Evolutionary conservation across 2,329 filamentous ascomycete species (phyloP).

Genomic region (Colletotrichum sp.): DNA sequence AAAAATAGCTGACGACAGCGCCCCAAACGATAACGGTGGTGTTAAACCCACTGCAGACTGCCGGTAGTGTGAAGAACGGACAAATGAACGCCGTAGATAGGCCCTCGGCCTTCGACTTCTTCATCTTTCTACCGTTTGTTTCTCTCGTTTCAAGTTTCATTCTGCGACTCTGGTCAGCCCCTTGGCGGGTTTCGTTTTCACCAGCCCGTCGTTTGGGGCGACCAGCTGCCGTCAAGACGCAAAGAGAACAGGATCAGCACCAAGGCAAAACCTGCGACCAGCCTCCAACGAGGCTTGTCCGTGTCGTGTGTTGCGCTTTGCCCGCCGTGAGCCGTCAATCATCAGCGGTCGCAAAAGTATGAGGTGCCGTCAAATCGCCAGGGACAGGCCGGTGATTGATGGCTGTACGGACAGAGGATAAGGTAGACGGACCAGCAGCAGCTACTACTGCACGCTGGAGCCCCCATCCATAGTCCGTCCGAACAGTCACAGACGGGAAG

Average conservation of each 20-base stretch:
- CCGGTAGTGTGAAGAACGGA: background rate
- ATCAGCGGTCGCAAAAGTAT: background rate
- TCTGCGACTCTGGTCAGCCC: conserved; percentile 7
- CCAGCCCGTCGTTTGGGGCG: background rate
- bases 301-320: background rate
- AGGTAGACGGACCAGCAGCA: background rate
- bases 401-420: background rate
- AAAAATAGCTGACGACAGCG: background rate
- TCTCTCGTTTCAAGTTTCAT: conserved; percentile 17
- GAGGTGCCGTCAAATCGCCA: background rate
- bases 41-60: background rate
- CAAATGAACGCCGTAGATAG: background rate
- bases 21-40: background rate
- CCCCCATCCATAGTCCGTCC: background rate
- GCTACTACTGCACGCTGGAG: background rate
- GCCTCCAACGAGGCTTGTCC: background rate
- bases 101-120: background rate
- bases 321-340: background rate
- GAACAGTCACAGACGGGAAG: conserved; percentile 10
- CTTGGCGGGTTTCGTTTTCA: conserved; percentile 12
- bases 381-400: background rate
- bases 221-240: background rate
- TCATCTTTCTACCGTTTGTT: background rate
- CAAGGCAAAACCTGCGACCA: background rate
- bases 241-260: background rate